Percentiles rank a stretch among this genome's conserved stretches.
These are phyloP conservation scores for Eutypa lata DNA, from an alignment of 2,329 filamentous ascomycete species.

Conservation along the genomic window DNA sequence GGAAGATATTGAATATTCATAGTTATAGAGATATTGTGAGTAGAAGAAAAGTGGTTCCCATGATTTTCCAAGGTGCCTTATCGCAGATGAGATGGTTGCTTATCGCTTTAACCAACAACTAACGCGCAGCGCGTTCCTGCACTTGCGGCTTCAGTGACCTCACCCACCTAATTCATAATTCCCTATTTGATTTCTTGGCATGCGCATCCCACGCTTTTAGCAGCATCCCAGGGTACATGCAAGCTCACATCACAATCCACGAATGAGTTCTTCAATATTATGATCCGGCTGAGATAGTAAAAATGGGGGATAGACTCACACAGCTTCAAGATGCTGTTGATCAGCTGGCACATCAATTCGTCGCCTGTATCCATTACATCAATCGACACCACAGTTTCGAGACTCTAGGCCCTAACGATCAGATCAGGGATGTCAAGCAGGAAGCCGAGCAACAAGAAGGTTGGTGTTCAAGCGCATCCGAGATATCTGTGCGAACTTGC, in stretches of 20 bases:
- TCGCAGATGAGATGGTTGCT: no score
- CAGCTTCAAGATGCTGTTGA: constrained; percentile 84
- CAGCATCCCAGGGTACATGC: neutral
- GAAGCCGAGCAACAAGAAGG: constrained; percentile 51
- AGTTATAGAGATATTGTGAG: neutral
- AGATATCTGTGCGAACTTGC: neutral
- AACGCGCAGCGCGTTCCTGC: no score
- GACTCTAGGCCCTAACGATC: constrained; percentile 54
- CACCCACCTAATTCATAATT: no score
- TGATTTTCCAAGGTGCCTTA: no score
- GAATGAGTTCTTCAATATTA: neutral
- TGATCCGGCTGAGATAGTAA: constrained; percentile 3
- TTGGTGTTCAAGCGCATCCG: constrained; percentile 19
- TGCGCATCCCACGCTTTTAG: neutral
- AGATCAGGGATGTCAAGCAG: constrained; percentile 56
- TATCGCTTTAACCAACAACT: no score
- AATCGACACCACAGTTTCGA: constrained; percentile 67
- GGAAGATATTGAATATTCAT: neutral
- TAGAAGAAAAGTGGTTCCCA: no score
- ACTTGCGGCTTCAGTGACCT: no score
- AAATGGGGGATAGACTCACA: constrained; percentile 73
- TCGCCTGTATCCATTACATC: constrained; percentile 64
- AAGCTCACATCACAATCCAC: neutral
- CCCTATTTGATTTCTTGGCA: no score
- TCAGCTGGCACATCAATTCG: constrained; percentile 68